Evolutionary conservation across 495 filamentous ascomycete species (phyloP).

Genomic region (Aspergillus baeticus): DNA sequence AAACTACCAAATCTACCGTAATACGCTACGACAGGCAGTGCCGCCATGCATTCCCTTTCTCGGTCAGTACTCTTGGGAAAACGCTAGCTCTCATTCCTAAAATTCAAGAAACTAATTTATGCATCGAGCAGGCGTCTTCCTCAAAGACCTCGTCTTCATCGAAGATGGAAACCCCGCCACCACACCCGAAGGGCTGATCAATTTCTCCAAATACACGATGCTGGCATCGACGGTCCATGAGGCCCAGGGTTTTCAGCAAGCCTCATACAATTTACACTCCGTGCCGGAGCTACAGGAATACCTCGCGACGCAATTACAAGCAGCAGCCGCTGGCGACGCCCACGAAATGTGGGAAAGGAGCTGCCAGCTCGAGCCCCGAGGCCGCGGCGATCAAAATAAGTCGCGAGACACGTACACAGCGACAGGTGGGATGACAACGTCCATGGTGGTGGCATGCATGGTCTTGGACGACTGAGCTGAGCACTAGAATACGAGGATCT

Average conservation of each 20-base stretch:
- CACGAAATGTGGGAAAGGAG: conserved; percentile 86
- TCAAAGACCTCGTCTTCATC: conserved; percentile 94
- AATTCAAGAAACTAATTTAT: not conserved
- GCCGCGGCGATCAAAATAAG: conserved; percentile 66
- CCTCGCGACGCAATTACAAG: conserved; percentile 82
- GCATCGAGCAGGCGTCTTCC: conserved; percentile 66
- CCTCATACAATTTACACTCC: conserved; percentile 77
- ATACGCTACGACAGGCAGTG: conserved; percentile 74
- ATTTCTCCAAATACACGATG: conserved; percentile 90
- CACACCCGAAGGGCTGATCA: conserved; percentile 85
- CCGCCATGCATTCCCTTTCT: conserved; percentile 96
- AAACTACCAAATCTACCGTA: conserved; percentile 88
- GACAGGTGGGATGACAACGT: conserved; percentile 46
- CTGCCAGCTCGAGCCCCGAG: conserved; percentile 75
- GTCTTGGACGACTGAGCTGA: conserved; percentile 10
- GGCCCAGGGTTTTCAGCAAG: conserved; percentile 88
- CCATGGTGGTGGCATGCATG: conserved; percentile 30
- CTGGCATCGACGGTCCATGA: conserved; percentile 91
- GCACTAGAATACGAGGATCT: no score
- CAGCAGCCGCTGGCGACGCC: conserved; percentile 75
- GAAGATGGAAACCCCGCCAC: conserved; percentile 92
- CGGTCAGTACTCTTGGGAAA: conserved; percentile 68
- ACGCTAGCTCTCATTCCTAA: not conserved
- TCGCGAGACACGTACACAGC: conserved; percentile 35
- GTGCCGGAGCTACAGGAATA: conserved; percentile 90